Base-by-base conservation (phyloP, 768 basidiomycete species). In the Pisolithus microcarpus region DNA sequence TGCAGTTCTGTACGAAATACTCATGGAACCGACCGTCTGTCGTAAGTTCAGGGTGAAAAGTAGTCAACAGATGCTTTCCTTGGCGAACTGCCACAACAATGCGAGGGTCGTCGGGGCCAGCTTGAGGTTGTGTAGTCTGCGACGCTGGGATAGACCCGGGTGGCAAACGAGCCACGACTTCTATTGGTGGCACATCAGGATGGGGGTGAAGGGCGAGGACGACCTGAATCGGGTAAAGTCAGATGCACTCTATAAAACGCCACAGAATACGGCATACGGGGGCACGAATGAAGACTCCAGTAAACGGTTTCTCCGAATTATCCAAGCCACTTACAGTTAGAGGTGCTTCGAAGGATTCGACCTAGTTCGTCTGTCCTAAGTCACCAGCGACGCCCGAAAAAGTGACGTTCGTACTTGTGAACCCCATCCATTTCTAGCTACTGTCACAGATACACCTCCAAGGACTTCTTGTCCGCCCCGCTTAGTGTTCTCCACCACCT, bases 31-130 rank as follows among this genome's bases (percentile, higher is more conserved):
- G 81, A 52, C 79, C 69, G 61, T 98, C 95, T 51, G 76, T 75
- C 21, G 90, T 93, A 42, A 98, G 72, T 66, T 98, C 95, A 0
- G 94, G 95, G 62, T 98, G 95, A 71, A 96, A 97, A 0, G 85
- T 90, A 4, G 93, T 92, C 26, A 93, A 75, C 53, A 98, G 72
- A 63, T 91, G 84, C 24, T 72, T 74, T 24, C 94, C 94, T 62
- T 96, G 90, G 3, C 84, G 80, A 16, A 93, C 68, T 16, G 92
- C 92, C 45, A 97, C 93, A 55, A 89, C 81, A 10, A 76, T 83
- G 60, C 75, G 77, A 7, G 79, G 77, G 56, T 85, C 84, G 48
- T 69, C 64, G 2, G 71, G 72, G 51, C 76, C 73, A n/a, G 72
- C 64, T 58, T 36, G 73, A 66, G 7, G 70, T 74, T 1, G 67